Evolutionary conservation across 768 basidiomycete species (phyloP).

Genomic region (Rhodotorula graminis): DNA sequence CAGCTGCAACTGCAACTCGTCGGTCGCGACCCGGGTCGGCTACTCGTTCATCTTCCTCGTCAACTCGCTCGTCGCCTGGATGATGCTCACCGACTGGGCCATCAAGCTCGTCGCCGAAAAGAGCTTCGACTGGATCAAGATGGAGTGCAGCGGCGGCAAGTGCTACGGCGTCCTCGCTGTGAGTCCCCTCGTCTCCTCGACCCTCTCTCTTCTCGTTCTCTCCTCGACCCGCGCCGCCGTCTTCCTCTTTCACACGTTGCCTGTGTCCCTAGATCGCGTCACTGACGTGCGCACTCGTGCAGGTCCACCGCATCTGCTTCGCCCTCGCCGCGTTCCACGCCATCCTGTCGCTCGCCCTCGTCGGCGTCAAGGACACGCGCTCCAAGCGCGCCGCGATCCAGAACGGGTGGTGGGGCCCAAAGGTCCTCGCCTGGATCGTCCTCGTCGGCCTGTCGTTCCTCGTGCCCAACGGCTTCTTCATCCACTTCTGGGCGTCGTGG

Average conservation of each 20-base stretch:
- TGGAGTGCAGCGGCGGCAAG: slow-evolving; percentile 86
- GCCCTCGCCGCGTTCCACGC: slow-evolving; percentile 84
- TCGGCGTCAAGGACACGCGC: slow-evolving; percentile 82
- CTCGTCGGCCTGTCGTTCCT: slow-evolving; percentile 79
- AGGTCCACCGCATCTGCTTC: slow-evolving; percentile 91
- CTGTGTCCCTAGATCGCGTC: fast-evolving
- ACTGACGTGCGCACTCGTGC: neutral
- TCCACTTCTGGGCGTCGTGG: slow-evolving; percentile 84
- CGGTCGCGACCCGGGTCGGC: slow-evolving; percentile 60
- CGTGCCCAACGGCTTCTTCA: slow-evolving; percentile 96
- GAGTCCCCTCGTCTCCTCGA: slow-evolving; percentile 44
- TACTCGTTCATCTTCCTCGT: slow-evolving; percentile 84
- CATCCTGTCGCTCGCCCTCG: slow-evolving; percentile 68
- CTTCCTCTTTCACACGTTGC: too few species aligned
- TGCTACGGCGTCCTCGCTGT: slow-evolving; percentile 96
- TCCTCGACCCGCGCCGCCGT: too few species aligned
- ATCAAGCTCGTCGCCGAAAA: slow-evolving; percentile 83
- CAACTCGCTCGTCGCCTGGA: slow-evolving; percentile 93
- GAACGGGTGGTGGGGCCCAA: slow-evolving; percentile 99
- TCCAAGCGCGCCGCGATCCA: slow-evolving; percentile 92
- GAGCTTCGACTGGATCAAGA: slow-evolving; percentile 96
- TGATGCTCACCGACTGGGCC: slow-evolving; percentile 85
- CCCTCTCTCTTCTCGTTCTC: neutral
- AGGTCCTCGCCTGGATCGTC: slow-evolving; percentile 80
- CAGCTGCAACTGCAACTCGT: slow-evolving; percentile 97